Base-by-base conservation (phyloP, 495 filamentous ascomycete species). In the Tuber melanosporum region DNA sequence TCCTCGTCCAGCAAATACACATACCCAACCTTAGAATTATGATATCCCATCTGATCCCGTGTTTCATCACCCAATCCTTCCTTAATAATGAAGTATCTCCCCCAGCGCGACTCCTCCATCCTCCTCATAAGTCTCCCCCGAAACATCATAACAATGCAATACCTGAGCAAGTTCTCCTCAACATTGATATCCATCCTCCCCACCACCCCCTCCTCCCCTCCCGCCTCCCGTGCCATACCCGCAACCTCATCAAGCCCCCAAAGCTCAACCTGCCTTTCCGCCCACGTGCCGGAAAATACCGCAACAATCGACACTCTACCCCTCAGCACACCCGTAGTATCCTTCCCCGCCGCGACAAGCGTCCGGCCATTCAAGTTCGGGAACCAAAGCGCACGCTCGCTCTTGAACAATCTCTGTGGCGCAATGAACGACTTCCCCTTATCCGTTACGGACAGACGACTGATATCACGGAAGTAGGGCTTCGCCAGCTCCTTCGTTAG, bases 391-490 rank as follows among this genome's bases (percentile, higher is more conserved):
- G 94, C 89, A 15, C 89, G 87, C 45, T 93, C 92, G 74, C 86
- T 85, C 72, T 89, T 90, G 87, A 98, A 97, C 46, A 93, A 86
- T 8, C 89, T 87, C 4, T 90, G 88, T 49, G 93, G 93, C 12
- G 94, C 90, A 26, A 92, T 82, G 85, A 97, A 98, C 46, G 92
- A 92, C 84, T 98, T 98, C 81, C 95, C 95, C 77, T 93, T 88
- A 74, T 80, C 71, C 85, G 92, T 88, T 82, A 91, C 89, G 7
- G 90, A 88, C 86, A 98, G 88, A 84, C 93, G 93, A 73, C 87
- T 88, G 91, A 93, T 96, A 88, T 98, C 94, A 81, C 92, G 91
- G 87, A 97, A 98, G 84, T 98, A 98, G 41, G 93, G 93, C 76
- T 91, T 92, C 19, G 89, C 85, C 78, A 95, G 88, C 85, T 89